Base-by-base conservation (phyloP, 345 rosid species). In the Salix exigua region DNA sequence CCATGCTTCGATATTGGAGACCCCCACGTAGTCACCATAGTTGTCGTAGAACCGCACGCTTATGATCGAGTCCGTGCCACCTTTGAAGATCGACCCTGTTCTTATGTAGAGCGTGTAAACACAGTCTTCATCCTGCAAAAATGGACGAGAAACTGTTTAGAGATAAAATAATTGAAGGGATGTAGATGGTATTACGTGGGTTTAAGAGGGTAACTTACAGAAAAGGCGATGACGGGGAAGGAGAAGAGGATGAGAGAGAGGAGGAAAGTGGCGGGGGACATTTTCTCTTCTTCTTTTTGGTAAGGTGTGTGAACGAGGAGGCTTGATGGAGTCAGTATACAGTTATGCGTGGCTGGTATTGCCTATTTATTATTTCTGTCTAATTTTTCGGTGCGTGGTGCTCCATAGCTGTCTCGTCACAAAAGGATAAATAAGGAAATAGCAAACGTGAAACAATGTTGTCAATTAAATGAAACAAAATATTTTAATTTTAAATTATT, bases 71-170 rank as follows among this genome's bases (percentile, higher is more conserved):
- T 96, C 94, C 0, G 97, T 93, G 11, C 98, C 96, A 64, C 88
- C 97, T 82, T 93, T 93, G 73, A 90, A 21, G 82, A 87, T 86
- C 55, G 97, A 91, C 26, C 98, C 96, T 21, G 98, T 93, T 73
- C 98, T 74, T 3, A 93, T 10, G 82, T 82, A 95, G 28, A 88
- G 71, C 7, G 97, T 88, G 82, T 88, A 93, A 25, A 78, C 77
- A 51, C 77, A 96, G 61, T 91, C 91, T 12, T 79, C 86, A 21
- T 73, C 84, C 10, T 83, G 90, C 91, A 89, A 35, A 18, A 37
- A 33, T 5, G 13, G 38, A 55, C 2, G 21, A 16, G 2, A 16
- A 6, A 21, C 1, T 1, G 2, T 30, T 44, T 30, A 19, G 3
- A 5, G 55, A 33, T 23, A 10, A 72, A 23, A 17, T 21, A 58